Conservation (phyloP, 495 filamentous ascomycete species). For the Clohesyomyces aquaticus region DNA sequence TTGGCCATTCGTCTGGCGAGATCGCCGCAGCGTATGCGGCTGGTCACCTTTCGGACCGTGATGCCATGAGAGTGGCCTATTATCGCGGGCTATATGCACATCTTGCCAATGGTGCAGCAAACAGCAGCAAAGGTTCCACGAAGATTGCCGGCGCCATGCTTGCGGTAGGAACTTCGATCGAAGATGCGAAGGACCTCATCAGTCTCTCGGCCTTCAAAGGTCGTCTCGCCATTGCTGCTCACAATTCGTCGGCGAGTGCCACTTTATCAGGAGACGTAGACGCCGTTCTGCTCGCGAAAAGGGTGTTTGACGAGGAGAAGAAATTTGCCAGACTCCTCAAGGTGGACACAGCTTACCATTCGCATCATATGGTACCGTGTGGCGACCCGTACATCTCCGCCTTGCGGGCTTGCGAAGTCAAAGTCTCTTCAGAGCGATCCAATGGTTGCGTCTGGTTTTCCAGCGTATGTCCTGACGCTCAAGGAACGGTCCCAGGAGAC, state of each 20-base stretch:
- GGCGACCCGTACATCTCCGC: conserved; percentile 8
- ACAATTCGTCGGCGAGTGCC: conserved; percentile 26
- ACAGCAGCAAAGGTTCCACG: neutral
- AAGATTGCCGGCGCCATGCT: conserved; percentile 23
- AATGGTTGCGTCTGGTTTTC: conserved; percentile 11
- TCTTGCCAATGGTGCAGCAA: too few species aligned
- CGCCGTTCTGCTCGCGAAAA: conserved; percentile 10
- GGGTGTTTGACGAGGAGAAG: conserved; percentile 12
- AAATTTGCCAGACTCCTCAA: conserved; percentile 28
- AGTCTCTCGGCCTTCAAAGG: neutral
- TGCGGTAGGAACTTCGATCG: conserved; percentile 17
- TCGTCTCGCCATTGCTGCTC: conserved; percentile 18
- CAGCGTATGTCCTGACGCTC: conserved; percentile 3
- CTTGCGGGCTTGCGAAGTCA: neutral
- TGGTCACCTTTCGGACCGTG: conserved; percentile 36
- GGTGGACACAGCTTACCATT: conserved; percentile 37
- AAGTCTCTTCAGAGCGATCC: conserved; percentile 1
- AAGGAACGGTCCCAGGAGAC: conserved; percentile 38
- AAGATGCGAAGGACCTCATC: neutral
- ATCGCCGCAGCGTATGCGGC: conserved; percentile 34
- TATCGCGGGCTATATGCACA: conserved; percentile 42
- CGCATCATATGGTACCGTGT: conserved; percentile 23
- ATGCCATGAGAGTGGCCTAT: conserved; percentile 52
- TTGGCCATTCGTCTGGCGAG: conserved; percentile 36
- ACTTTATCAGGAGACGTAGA: conserved; percentile 29